Percentiles rank a stretch among this genome's conserved stretches.
These are phyloP conservation scores for Marasmius fiardii DNA, from an alignment of 1,284 basidiomycete genomes.

Conservation along the genomic window DNA sequence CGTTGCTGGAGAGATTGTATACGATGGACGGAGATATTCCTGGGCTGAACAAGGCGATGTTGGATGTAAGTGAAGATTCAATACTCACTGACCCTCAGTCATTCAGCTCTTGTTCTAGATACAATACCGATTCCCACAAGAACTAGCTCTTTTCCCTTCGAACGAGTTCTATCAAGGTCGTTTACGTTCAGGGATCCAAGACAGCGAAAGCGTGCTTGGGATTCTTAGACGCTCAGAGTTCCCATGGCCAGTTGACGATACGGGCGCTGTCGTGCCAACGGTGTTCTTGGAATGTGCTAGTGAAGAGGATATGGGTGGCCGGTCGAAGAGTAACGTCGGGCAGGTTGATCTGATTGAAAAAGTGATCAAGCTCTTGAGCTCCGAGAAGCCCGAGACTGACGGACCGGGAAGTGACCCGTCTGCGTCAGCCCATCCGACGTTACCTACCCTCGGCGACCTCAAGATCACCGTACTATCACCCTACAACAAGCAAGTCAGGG, in stretches of 20 bases:
- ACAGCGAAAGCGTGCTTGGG: slow-evolving; percentile 35
- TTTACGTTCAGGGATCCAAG: slow-evolving; percentile 43
- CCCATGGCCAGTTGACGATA: slow-evolving; percentile 46
- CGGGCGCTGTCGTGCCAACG: slow-evolving; percentile 38
- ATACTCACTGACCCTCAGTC: background rate
- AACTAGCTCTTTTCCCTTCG: slow-evolving; percentile 58
- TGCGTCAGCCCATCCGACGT: too few species aligned
- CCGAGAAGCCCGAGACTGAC: background rate
- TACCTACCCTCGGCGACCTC: slow-evolving; percentile 31
- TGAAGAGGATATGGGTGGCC: slow-evolving; percentile 56
- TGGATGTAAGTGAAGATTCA: slow-evolving; percentile 39
- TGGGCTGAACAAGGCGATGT: slow-evolving; percentile 52
- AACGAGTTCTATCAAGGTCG: slow-evolving; percentile 55
- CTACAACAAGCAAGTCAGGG: slow-evolving; percentile 52
- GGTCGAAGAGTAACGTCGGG: slow-evolving; percentile 58
- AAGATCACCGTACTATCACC: slow-evolving; percentile 54
- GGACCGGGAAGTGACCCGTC: background rate
- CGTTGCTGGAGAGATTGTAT: slow-evolving; percentile 59
- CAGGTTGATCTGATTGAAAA: slow-evolving; percentile 48
- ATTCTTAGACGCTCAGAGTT: slow-evolving; percentile 41
- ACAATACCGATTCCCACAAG: slow-evolving; percentile 60
- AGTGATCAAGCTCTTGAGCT: slow-evolving; percentile 26
- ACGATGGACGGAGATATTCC: slow-evolving; percentile 28
- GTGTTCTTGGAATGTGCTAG: slow-evolving; percentile 54
- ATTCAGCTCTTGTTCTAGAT: slow-evolving; percentile 27